Evolutionary conservation across 768 basidiomycete genomes (phyloP), one percentile per base, ranked within the genome.

Genomic region (Amanita muscaria): DNA sequence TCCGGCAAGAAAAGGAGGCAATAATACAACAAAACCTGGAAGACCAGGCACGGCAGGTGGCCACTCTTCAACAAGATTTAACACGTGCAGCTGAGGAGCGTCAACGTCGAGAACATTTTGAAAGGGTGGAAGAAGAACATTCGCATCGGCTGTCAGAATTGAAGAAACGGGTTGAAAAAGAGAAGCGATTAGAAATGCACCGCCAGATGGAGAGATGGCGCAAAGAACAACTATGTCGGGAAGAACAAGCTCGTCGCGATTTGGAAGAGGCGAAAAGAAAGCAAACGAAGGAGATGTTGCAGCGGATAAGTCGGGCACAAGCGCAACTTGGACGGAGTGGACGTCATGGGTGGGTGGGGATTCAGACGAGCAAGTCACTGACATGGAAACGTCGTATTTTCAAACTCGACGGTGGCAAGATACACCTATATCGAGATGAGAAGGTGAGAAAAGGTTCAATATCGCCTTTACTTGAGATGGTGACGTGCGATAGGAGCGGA

Each of bases 321-420:
- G 63, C 68, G 10, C 31, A 68, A 66, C 41, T 62, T 70, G 27
- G 68, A 64, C 42, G 54, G 53, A 5, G 61, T 58, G 42, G 61
- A 64, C 12, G 62, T 33, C 50, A 59, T 9, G 82, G 80, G 0
- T 81, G 79, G 77, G 70, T 80, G 2, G 79, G 79, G 1, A 63
- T 82, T 40, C 80, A 81, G 54, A 69, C 71, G 3, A 63, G 64
- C 22, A 73, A 76, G 11, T 67, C 65, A 3, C 58, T 78, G 43
- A 62, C 68, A 1, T 84, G 82, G 82, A 77, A 76, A 52, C 67
- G 82, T 47, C 65, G 80, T n/a, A 83, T 73, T 52, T 81, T 72
- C 59, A 74, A 70, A 57, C 72, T 83, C 37, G 61, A 69, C 42
- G 70, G 67, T 12, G 66, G 64, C 18, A 62, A 62, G 5, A 49